Evolutionary conservation across 805 yeast genomes (phyloP), one percentile per base, ranked within the genome.

Genomic region (Kodamaea restingae): DNA sequence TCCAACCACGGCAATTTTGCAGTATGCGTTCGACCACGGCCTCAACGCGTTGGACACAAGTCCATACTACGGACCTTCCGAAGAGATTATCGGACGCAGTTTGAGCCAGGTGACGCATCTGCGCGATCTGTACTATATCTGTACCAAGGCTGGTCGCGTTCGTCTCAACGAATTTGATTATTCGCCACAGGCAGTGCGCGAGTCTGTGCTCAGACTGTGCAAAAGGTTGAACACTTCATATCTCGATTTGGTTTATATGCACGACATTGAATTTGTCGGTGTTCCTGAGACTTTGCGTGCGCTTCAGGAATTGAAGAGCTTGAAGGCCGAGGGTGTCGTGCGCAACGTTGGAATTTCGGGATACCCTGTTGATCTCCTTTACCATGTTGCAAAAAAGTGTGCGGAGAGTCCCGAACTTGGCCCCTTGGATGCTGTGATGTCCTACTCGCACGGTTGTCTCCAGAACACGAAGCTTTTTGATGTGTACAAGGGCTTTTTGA

Each of bases 1-100:
- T 30, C 83, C 87, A 1, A 70, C 80, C 8, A 65, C 61, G 8
- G 78, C 75, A 0, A 73, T 90, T 36, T 48, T 90, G 15, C 55
- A 64, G 35, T 51, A 58, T 10, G 93, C 90, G 0, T 81, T 90
- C 50, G 61, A 66, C 15, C 54, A 68, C 18, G 96, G 96, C 0
- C 65, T 87, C 43, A 73, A 71, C 33, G 93, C 95, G 1, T 68
- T 90, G 26, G 97, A 90, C 55, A 88, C 97, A 0, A 85, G 96
- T 0, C 96, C 97, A 3, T 88, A 86, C 62, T 90, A 90, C 56
- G 97, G 97, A 0, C 87, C 87, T 0, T 84, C 95, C 4, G 98
- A 90, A 54, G 69, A 61, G 14, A 47, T 90, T 10, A 55, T 86
- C 4, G 97, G 98, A 1, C 44, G 69, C 11, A 91, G 88, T 0